A percentile compares a stretch with the other conserved stretches of the same genome.
Evolutionary conservation across 495 filamentous ascomycete genomes (phyloP).

Genomic region (Clohesyomyces aquaticus): DNA sequence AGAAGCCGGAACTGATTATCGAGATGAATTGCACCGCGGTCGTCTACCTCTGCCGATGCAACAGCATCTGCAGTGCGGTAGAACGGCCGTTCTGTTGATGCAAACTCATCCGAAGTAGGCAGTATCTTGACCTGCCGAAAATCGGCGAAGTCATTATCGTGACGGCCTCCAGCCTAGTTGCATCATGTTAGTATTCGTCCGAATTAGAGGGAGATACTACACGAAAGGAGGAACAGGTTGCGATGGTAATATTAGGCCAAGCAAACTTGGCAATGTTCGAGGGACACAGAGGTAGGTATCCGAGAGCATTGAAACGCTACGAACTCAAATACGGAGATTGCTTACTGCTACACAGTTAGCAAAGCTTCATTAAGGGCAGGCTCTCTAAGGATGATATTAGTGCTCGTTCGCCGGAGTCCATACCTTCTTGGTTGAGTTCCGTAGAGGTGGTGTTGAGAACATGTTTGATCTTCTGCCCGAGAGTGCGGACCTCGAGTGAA

Average conservation of each 20-base stretch:
- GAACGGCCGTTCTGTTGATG: constrained; percentile 61
- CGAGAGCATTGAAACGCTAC: no score
- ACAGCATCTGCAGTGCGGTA: constrained; percentile 50
- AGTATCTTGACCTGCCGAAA: constrained; percentile 66
- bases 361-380: no score
- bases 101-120: constrained; percentile 72
- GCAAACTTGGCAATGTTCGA: no score
- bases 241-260: no score
- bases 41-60: neutral
- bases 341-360: no score
- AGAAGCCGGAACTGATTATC: constrained; percentile 82
- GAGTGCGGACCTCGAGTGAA: constrained; percentile 15
- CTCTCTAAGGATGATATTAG: no score
- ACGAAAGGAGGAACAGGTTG: no score
- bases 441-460: constrained; percentile 41
- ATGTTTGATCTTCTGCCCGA: constrained; percentile 52
- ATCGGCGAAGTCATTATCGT: constrained; percentile 74
- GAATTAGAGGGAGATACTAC: no score
- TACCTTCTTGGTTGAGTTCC: constrained; percentile 16
- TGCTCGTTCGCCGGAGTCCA: no score
- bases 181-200: no score
- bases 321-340: no score
- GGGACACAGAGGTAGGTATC: no score
- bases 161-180: constrained; percentile 73
- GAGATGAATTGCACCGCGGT: constrained; percentile 58